Conservation (phyloP, 495 filamentous ascomycete genomes). For the Mytilinidion resinicola region DNA sequence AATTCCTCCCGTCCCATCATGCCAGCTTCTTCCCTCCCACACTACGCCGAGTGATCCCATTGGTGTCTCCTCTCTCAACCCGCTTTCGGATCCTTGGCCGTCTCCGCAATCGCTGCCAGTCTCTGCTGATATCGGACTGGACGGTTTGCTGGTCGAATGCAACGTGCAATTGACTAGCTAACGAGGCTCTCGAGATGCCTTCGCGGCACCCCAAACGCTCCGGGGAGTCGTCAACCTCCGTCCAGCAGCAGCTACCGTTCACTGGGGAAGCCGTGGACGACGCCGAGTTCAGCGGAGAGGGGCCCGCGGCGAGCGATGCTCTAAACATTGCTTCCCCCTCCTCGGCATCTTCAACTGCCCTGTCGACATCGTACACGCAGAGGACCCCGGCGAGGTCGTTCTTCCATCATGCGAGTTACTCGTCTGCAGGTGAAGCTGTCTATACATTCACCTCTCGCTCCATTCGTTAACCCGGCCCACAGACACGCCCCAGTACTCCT, state of each 20-base stretch:
- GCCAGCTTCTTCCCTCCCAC: too few species aligned
- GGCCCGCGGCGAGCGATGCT: background rate
- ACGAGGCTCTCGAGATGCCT: slow-evolving; percentile 12
- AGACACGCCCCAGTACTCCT: slow-evolving; percentile 67
- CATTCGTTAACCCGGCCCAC: slow-evolving; percentile 36
- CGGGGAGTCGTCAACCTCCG: slow-evolving; percentile 4
- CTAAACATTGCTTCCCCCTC: slow-evolving; percentile 14
- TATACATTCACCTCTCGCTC: background rate
- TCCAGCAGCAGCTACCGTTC: slow-evolving; percentile 27
- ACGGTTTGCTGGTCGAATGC: too few species aligned
- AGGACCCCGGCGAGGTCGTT: slow-evolving; percentile 72
- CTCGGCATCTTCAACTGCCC: slow-evolving; percentile 15
- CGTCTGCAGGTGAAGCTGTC: slow-evolving; percentile 47
- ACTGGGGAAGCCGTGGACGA: slow-evolving; percentile 22
- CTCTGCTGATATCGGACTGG: too few species aligned
- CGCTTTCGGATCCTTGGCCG: too few species aligned
- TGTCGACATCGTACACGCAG: slow-evolving; percentile 45
- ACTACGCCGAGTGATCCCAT: too few species aligned
- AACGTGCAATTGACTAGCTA: too few species aligned
- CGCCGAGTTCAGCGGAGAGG: slow-evolving; percentile 12
- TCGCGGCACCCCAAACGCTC: background rate
- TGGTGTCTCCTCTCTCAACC: too few species aligned
- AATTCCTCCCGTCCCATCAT: too few species aligned
- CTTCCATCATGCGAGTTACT: slow-evolving; percentile 66
- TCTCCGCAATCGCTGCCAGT: too few species aligned